Percentiles rank a stretch among this genome's conserved stretches.
Evolutionary conservation across 1,139 yeast genomes (phyloP).

Genomic region (Yamadazyma oceani): DNA sequence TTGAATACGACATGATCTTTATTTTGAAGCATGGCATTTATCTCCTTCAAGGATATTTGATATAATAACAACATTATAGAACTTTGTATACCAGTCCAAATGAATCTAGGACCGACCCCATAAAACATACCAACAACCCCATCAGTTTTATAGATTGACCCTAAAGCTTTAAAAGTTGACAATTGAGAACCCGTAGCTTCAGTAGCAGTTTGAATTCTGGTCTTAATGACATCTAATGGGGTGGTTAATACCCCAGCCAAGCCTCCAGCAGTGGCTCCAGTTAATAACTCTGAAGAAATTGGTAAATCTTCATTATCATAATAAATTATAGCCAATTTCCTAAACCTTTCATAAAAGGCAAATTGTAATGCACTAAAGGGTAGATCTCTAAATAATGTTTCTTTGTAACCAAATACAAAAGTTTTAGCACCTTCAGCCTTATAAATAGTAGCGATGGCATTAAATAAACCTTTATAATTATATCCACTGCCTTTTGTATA

Average conservation of each 20-base stretch:
- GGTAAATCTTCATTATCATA: constrained; percentile 51
- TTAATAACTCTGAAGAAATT: constrained; percentile 61
- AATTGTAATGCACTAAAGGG: constrained; percentile 96
- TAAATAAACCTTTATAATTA: constrained; percentile 69
- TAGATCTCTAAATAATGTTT: constrained; percentile 84
- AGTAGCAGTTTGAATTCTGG: constrained; percentile 78
- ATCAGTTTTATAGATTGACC: constrained; percentile 67
- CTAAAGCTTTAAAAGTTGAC: constrained; percentile 64
- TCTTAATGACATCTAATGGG: constrained; percentile 89
- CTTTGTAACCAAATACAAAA: constrained; percentile 87
- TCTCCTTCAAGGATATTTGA: constrained; percentile 55
- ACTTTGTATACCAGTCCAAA: constrained; percentile 96
- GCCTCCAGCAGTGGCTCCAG: constrained; percentile 98
- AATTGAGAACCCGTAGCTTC: constrained; percentile 22
- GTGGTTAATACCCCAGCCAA: constrained; percentile 83
- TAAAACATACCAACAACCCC: constrained; percentile 81
- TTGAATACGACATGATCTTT: constrained; percentile 3
- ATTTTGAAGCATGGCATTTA: constrained; percentile 28
- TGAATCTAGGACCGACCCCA: constrained; percentile 94
- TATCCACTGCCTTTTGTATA: constrained; percentile 75
- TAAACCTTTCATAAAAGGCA: constrained; percentile 88
- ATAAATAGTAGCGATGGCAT: constrained; percentile 68
- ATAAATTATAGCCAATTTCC: constrained; percentile 57
- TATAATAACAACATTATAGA: constrained; percentile 90
- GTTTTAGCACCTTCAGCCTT: constrained; percentile 72